phyloP scores from a whole-genome alignment of 2,329 filamentous ascomycete genomes.

The Aspergillus terreus region DNA sequence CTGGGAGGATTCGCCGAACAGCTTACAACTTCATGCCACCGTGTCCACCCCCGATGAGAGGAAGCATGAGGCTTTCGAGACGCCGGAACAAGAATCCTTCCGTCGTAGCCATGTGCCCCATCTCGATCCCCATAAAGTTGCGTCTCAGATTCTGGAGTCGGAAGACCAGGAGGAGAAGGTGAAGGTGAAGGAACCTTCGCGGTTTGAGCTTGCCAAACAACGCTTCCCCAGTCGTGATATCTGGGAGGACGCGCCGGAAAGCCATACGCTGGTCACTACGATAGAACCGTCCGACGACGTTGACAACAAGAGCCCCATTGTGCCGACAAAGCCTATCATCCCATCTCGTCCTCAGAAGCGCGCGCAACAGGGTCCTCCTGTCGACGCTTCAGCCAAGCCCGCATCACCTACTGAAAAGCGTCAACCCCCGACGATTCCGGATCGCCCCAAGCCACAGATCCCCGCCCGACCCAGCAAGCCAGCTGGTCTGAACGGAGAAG shows the following conservation, averaged over 20 bases:
- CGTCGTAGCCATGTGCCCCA: conserved; percentile 40
- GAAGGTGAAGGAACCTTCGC: conserved; percentile 20
- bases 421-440: conserved; percentile 53
- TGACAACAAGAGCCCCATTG: conserved; percentile 41
- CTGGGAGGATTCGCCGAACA: conserved; percentile 94
- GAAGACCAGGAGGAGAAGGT: conserved; percentile 23
- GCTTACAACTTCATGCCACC: conserved; percentile 70
- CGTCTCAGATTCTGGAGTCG: conserved; percentile 30
- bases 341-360: conserved; percentile 34
- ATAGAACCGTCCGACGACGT: conserved; percentile 50
- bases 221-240: conserved; percentile 89
- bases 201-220: conserved; percentile 56
- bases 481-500: conserved; percentile 28
- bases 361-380: conserved; percentile 26
- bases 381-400: conserved; percentile 32
- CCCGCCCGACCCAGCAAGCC: conserved; percentile 63
- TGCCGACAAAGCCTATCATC: conserved; percentile 30
- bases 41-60: conserved; percentile 75
- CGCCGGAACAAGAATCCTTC: conserved; percentile 47
- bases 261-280: conserved; percentile 73
- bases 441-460: conserved; percentile 61
- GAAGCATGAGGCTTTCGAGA: conserved; percentile 42
- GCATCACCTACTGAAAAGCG: conserved; percentile 48
- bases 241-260: conserved; percentile 92
- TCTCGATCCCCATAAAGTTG: conserved; percentile 33